Percentiles rank a stretch among this genome's conserved stretches.
These are phyloP conservation scores for Lachancea quebecensis DNA, from an alignment of 805 yeast species.

Conservation along the genomic window DNA sequence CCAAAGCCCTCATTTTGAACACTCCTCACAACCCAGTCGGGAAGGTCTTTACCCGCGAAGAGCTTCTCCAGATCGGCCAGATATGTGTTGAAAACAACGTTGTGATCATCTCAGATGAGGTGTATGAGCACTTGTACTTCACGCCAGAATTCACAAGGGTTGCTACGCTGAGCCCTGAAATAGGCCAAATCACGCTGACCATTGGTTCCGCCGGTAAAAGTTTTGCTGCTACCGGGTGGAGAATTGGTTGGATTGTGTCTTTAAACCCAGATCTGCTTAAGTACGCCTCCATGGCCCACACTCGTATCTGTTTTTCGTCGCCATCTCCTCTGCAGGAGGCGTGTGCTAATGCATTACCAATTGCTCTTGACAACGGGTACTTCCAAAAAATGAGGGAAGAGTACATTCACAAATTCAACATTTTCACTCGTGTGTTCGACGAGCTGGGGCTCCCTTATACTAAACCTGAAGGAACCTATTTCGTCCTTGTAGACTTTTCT, in stretches of 20 bases:
- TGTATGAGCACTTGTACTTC: constrained; percentile 84
- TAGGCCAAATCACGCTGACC: constrained; percentile 70
- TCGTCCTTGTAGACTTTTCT: constrained; percentile 78
- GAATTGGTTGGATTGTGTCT: constrained; percentile 94
- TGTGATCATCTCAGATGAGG: constrained; percentile 85
- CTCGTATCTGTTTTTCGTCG: constrained; percentile 85
- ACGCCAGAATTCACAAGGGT: constrained; percentile 65
- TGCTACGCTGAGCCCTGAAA: constrained; percentile 74
- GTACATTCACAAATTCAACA: constrained; percentile 65
- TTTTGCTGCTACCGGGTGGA: constrained; percentile 99
- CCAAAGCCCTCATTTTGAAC: constrained; percentile 82
- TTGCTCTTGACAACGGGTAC: constrained; percentile 57
- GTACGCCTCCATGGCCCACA: constrained; percentile 82
- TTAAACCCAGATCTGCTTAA: constrained; percentile 64
- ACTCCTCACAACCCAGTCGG: constrained; percentile 98
- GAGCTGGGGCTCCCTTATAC: constrained; percentile 87
- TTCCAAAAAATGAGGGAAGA: constrained; percentile 61
- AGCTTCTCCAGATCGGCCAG: constrained; percentile 67
- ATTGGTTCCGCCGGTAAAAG: constrained; percentile 98
- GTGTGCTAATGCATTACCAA: constrained; percentile 64
- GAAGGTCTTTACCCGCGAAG: constrained; percentile 73
- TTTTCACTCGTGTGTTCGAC: constrained; percentile 72
- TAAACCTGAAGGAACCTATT: constrained; percentile 88
- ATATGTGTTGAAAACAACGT: constrained; percentile 81
- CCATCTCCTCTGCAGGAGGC: constrained; percentile 95